Conservation (phyloP, 257 asterid genomes). For the Jacaranda copaia region DNA sequence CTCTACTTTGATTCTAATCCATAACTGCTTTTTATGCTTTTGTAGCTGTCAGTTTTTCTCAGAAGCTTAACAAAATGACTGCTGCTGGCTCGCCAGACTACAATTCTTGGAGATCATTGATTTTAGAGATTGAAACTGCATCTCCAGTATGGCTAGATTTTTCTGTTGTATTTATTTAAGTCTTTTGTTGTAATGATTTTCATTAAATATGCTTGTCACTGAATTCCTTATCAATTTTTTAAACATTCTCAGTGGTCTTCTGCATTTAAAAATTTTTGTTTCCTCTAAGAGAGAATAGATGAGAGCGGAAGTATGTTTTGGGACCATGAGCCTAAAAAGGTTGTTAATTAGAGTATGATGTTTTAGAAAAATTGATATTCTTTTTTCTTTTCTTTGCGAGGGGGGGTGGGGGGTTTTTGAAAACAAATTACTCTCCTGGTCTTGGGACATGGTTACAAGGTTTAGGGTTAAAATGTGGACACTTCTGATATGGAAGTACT, state of each 20-base stretch:
- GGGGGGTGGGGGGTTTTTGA: no score
- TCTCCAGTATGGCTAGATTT: conserved; percentile 54
- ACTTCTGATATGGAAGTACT: neutral
- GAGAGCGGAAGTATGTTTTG: neutral
- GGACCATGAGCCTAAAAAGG: conserved; percentile 17
- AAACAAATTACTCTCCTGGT: conserved; percentile 15
- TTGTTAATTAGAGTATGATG: conserved; percentile 1
- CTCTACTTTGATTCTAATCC: conserved; percentile 26
- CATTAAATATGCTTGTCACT: conserved; percentile 3
- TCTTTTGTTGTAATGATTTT: neutral
- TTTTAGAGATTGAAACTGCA: conserved; percentile 67
- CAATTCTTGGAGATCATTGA: conserved; percentile 67
- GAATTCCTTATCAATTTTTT: neutral
- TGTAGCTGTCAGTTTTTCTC: conserved; percentile 49
- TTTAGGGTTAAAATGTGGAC: neutral
- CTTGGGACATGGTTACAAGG: neutral
- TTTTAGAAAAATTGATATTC: neutral
- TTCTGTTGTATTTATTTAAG: neutral
- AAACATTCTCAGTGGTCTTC: neutral
- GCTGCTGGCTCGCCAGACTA: conserved; percentile 59
- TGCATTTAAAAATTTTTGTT: neutral
- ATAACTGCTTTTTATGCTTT: conserved; percentile 36
- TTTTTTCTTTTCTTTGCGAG: no score
- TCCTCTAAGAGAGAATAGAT: neutral
- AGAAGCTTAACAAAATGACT: conserved; percentile 64